Conservation (phyloP, 2,329 filamentous ascomycete species). For the Botrytis fabae region DNA sequence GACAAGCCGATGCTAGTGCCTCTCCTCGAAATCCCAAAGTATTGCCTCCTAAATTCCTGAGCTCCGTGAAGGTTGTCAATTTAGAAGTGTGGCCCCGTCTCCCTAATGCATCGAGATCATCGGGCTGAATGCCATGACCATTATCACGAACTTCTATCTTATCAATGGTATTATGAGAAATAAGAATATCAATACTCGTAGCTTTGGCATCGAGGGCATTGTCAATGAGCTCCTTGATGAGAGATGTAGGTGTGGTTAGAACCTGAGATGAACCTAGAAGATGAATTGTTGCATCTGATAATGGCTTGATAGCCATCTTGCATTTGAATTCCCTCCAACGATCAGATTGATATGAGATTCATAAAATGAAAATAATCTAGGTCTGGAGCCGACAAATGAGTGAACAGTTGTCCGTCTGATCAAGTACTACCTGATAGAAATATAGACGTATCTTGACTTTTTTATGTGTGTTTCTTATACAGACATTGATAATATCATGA, state of each 20-base stretch:
- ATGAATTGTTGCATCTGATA: slow-evolving; percentile 52
- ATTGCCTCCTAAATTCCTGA: slow-evolving; percentile 55
- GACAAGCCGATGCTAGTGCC: slow-evolving; percentile 66
- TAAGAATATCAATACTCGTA: slow-evolving; percentile 62
- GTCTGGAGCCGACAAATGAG: not conserved
- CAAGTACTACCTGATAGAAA: slow-evolving; percentile 14
- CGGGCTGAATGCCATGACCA: slow-evolving; percentile 65
- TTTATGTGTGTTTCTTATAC: not conserved
- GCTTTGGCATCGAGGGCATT: slow-evolving; percentile 74
- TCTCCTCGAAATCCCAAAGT: slow-evolving; percentile 77
- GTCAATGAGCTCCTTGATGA: slow-evolving; percentile 77
- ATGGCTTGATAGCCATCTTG: slow-evolving; percentile 46
- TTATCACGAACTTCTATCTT: slow-evolving; percentile 71
- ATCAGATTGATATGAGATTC: not conserved
- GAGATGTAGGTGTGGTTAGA: slow-evolving; percentile 58
- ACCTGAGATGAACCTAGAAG: slow-evolving; percentile 62
- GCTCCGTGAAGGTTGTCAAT: slow-evolving; percentile 62
- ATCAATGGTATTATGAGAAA: slow-evolving; percentile 67
- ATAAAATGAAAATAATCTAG: not conserved
- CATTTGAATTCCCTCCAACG: not conserved
- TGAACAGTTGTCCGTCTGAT: not conserved
- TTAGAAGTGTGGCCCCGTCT: slow-evolving; percentile 73
- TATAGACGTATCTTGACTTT: not conserved
- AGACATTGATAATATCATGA: not conserved
- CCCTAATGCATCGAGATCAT: slow-evolving; percentile 64